phyloP scores from a whole-genome alignment of 768 basidiomycete species.

The Leccinum ochraceum region DNA sequence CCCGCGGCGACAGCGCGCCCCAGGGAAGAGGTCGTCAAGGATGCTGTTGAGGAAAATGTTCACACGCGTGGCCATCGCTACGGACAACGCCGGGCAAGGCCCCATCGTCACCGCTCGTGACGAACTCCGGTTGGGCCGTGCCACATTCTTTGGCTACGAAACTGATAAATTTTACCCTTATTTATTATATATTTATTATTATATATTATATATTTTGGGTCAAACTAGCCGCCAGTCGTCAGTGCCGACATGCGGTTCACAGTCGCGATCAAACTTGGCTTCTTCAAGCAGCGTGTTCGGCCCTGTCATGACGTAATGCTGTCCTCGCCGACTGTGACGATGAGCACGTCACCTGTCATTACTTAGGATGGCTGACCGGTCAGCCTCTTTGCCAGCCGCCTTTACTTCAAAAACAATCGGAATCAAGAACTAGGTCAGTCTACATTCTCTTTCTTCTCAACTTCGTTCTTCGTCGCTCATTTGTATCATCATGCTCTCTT shows the following conservation, averaged over 20 bases:
- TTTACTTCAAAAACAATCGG: slow-evolving; percentile 1
- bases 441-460: neutral
- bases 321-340: slow-evolving; percentile 25
- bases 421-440: neutral
- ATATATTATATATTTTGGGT: neutral
- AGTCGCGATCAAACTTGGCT: neutral
- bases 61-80: slow-evolving; percentile 43
- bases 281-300: slow-evolving; percentile 9
- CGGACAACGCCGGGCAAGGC: slow-evolving; percentile 45
- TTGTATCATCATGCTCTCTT: slow-evolving; percentile 24
- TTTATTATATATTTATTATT: slow-evolving; percentile 9
- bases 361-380: neutral
- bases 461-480: slow-evolving; percentile 12
- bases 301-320: slow-evolving; percentile 25
- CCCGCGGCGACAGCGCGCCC: too few species aligned
- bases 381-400: slow-evolving; percentile 18
- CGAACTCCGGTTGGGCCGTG: slow-evolving; percentile 40
- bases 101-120: slow-evolving; percentile 44
- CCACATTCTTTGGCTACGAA: slow-evolving; percentile 34
- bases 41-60: slow-evolving; percentile 44
- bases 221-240: neutral
- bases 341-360: slow-evolving; percentile 5
- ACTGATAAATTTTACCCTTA: slow-evolving; percentile 14
- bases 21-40: slow-evolving; percentile 41
- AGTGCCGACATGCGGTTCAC: slow-evolving; percentile 8